phyloP scores from a whole-genome alignment of 2,329 filamentous ascomycete genomes.

The Ceratocystiopsis minuta region DNA sequence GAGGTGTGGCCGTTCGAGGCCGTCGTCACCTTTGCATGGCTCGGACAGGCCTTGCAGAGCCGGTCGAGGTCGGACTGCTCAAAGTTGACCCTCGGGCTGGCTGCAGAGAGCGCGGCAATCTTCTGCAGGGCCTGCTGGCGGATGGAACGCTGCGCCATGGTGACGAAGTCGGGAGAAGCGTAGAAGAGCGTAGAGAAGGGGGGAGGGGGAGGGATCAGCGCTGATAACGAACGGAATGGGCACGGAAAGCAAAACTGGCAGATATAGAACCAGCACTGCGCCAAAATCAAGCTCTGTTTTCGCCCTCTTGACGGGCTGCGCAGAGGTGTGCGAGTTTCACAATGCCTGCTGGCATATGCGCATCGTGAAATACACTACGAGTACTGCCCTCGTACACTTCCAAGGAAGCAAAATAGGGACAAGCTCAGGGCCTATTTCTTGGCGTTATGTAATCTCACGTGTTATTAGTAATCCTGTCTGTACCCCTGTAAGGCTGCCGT shows the following conservation, averaged over 20 bases:
- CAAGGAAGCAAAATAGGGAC: not conserved
- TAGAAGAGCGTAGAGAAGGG: not conserved
- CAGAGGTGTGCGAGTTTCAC: not conserved
- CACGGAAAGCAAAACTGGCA: no score
- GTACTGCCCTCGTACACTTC: no score
- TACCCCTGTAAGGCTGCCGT: slow-evolving; percentile 33
- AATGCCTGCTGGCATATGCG: not conserved
- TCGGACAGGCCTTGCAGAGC: slow-evolving; percentile 39
- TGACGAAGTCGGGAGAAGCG: not conserved
- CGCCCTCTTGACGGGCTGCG: not conserved
- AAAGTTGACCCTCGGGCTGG: slow-evolving; percentile 32
- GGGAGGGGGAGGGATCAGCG: not conserved
- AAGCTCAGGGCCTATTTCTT: no score
- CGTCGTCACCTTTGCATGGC: slow-evolving; percentile 24
- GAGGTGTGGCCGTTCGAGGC: slow-evolving; percentile 29
- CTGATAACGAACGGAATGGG: no score
- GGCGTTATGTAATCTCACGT: no score
- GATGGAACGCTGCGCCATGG: slow-evolving; percentile 33
- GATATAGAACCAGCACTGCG: no score
- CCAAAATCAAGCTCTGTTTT: no score
- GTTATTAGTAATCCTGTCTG: slow-evolving; percentile 23
- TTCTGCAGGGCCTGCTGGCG: slow-evolving; percentile 46
- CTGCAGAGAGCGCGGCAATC: slow-evolving; percentile 44
- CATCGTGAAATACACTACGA: not conserved
- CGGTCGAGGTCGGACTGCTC: slow-evolving; percentile 46